Evolutionary conservation across 2,329 filamentous ascomycete species (phyloP).

Genomic region (Cylindrodendrum hubeiense): DNA sequence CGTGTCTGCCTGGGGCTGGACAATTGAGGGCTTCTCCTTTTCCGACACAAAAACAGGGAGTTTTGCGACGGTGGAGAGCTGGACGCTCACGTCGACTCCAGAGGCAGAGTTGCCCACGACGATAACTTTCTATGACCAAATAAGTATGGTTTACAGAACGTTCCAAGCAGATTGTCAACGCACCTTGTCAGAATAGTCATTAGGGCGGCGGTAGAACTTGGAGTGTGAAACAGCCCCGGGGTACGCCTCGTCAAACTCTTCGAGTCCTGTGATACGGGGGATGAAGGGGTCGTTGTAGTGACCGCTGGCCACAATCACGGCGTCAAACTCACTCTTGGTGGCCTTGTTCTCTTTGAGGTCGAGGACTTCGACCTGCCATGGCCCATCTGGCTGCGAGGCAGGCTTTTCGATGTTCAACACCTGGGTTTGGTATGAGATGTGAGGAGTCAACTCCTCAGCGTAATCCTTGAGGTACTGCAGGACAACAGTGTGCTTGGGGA

Average conservation of each 20-base stretch:
- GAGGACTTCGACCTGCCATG: conserved; percentile 59
- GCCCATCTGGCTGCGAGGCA: conserved; percentile 7
- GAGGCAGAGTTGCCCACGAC: conserved; percentile 80
- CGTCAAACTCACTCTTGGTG: conserved; percentile 63
- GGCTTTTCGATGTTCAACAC: conserved; percentile 60
- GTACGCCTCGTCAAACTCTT: conserved; percentile 62
- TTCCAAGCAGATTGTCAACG: neutral
- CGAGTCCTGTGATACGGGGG: conserved; percentile 67
- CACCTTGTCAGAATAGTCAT: conserved; percentile 50
- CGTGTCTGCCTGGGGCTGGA: conserved; percentile 40
- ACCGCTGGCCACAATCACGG: conserved; percentile 72
- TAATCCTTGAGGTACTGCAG: conserved; percentile 75
- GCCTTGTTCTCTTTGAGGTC: conserved; percentile 45
- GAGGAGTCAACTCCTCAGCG: conserved; percentile 67
- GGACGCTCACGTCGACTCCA: conserved; percentile 76
- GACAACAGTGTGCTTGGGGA: conserved; percentile 74
- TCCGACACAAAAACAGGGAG: conserved; percentile 69
- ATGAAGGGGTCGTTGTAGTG: conserved; percentile 73
- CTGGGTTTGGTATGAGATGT: conserved; percentile 73
- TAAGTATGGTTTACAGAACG: neutral
- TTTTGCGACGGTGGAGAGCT: conserved; percentile 68
- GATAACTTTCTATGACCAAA: conserved; percentile 69
- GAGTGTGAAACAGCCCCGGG: conserved; percentile 70
- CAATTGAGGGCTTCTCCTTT: conserved; percentile 50
- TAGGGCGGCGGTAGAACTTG: conserved; percentile 72